Percentiles rank a stretch among this genome's conserved stretches.
Evolutionary conservation across 768 basidiomycete genomes (phyloP).

Genomic region (Panaeolus papilionaceus): DNA sequence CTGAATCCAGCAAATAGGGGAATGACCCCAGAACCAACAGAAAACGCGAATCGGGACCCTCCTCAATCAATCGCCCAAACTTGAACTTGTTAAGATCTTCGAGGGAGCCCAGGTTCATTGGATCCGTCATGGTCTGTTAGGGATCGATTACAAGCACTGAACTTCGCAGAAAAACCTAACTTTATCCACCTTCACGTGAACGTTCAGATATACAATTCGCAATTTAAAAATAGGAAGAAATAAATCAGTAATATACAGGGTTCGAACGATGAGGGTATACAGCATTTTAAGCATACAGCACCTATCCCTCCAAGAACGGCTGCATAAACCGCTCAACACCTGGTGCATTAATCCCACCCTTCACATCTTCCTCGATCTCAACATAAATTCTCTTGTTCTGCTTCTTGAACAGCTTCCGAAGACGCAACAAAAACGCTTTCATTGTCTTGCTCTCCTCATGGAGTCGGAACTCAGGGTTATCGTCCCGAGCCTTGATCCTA

Average conservation of each 20-base stretch:
- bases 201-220: background rate
- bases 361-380: background rate
- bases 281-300: background rate
- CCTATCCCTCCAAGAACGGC: background rate
- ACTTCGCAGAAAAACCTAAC: background rate
- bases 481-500: background rate
- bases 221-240: background rate
- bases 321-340: background rate
- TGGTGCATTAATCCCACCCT: background rate
- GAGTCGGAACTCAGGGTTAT: background rate
- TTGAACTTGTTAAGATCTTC: constrained; percentile 50
- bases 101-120: constrained; percentile 36
- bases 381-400: background rate
- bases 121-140: constrained; percentile 37
- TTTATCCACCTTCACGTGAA: background rate
- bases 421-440: background rate
- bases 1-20: constrained; percentile 29
- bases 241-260: background rate
- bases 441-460: background rate
- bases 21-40: constrained; percentile 74
- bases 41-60: constrained; percentile 66
- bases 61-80: constrained; percentile 61
- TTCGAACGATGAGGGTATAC: no score
- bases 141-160: background rate
- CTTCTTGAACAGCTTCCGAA: background rate